phyloP scores from a whole-genome alignment of 2,329 filamentous ascomycete genomes.

The Aspergillus fischeri region DNA sequence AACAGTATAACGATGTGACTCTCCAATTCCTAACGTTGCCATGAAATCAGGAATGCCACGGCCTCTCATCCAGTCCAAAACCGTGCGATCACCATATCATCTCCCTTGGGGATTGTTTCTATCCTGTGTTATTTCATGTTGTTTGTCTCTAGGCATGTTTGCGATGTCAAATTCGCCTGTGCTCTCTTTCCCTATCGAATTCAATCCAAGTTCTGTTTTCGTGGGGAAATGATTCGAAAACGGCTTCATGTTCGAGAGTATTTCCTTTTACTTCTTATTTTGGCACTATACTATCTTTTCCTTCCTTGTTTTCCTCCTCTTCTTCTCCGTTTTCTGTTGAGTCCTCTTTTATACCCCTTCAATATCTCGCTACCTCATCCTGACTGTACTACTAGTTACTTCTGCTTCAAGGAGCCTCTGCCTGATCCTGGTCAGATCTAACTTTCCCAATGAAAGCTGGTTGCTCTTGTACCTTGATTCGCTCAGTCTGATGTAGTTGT shows the following conservation, averaged over 20 bases:
- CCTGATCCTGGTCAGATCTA: background rate
- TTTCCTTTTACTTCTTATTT: conserved; percentile 2
- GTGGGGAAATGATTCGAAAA: background rate
- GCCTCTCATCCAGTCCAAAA: background rate
- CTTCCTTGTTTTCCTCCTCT: conserved; percentile 3
- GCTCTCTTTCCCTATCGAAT: background rate
- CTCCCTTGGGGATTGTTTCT: background rate
- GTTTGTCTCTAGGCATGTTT: background rate
- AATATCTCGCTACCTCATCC: conserved; percentile 1
- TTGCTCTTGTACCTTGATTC: background rate
- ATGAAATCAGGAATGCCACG: conserved; percentile 9
- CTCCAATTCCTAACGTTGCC: conserved; percentile 22
- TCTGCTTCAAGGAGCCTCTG: conserved; percentile 3
- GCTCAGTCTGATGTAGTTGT: background rate
- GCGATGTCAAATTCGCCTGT: background rate
- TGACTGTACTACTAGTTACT: conserved; percentile 19
- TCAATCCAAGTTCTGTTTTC: background rate
- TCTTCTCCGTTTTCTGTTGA: conserved; percentile 7
- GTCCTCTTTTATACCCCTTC: conserved; percentile 20
- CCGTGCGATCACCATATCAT: background rate
- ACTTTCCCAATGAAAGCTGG: background rate
- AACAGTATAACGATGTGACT: conserved; percentile 13
- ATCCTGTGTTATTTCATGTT: background rate
- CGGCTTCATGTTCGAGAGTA: conserved; percentile 3
- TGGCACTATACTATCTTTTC: background rate